Conservation (phyloP, 345 rosid species). For the Barbarea vulgaris region DNA sequence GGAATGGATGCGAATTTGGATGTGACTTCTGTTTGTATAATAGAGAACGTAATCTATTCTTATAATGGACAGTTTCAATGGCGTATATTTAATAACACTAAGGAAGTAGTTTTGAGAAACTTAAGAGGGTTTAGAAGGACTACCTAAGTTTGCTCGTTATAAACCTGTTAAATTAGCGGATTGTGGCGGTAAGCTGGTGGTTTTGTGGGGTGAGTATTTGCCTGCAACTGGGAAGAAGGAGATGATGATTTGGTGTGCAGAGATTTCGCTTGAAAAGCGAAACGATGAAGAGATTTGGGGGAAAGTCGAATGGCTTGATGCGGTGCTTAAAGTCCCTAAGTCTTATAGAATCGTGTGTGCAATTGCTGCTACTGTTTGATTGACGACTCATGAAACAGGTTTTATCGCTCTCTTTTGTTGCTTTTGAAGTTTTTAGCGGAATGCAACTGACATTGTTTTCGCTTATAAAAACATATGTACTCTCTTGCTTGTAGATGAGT, state of each 20-base stretch:
- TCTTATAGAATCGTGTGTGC: not conserved
- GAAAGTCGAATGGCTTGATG: not conserved
- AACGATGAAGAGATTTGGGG: not conserved
- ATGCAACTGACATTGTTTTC: too few species aligned
- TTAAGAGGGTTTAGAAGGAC: not conserved
- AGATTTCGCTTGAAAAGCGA: not conserved
- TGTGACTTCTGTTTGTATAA: constrained; percentile 46
- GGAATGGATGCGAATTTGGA: constrained; percentile 43
- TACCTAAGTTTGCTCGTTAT: not conserved
- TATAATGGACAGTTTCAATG: constrained; percentile 40
- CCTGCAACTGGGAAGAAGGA: not conserved
- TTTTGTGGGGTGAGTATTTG: not conserved
- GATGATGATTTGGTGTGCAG: not conserved
- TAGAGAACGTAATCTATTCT: constrained; percentile 53
- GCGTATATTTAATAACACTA: not conserved
- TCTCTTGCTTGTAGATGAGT: too few species aligned
- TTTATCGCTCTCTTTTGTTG: too few species aligned
- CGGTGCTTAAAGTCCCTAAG: not conserved
- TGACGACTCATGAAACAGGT: not conserved
- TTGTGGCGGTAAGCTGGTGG: not conserved
- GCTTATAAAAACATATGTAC: too few species aligned
- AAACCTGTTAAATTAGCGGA: not conserved
- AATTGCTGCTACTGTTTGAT: not conserved
- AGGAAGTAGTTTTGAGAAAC: not conserved
- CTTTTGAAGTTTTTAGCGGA: too few species aligned